Base-by-base conservation (phyloP, 257 asterid genomes). In the Jasminum sambac region DNA sequence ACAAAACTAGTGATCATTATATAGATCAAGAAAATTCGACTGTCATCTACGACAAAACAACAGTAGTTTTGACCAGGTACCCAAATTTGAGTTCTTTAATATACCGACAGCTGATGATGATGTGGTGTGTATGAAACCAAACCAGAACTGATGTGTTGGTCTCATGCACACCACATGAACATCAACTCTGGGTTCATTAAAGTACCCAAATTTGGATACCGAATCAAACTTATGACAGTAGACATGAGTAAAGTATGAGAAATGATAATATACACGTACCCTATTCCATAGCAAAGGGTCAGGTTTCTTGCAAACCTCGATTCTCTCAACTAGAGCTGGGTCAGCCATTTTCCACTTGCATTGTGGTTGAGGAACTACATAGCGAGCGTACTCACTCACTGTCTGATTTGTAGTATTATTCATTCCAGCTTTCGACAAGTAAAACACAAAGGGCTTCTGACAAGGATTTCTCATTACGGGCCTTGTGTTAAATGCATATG, bases 401-500 rank as follows among this genome's bases (percentile, higher is more conserved):
- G 96, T 92, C 42, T 21, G 77, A 67, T 84, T 85, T 14, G 65
- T 78, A 7, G 34, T 21, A 0, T 66, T 34, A 24, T 82, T 84
- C 82, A 83, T 75, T 74, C 82, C 74, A 0, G 86, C 86, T 34
- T 60, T 73, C 0, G 90, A 82, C 55, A 92, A 64, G 69, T 89
- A 88, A 72, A 88, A 92, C 48, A 88, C 84, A 59, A 84, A 89
- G 5, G 96, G 90, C 78, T 85, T 89, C 75, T 89, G 96, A 52
- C 98, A 92, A 0, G 95, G 91, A 38, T 89, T 86, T 82, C 96
- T 85, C 84, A 81, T 78, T 41, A 92, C 88, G 0, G 98, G 96
- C 83, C 98, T 81, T 0, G 98, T 92, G 84, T 92, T 92, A 76
- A 92, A 89, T 3, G 98, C 86, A 19, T 88, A 88, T 2, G 90